Conservation (phyloP, 345 rosid species). For the Sonneratia alba region DNA sequence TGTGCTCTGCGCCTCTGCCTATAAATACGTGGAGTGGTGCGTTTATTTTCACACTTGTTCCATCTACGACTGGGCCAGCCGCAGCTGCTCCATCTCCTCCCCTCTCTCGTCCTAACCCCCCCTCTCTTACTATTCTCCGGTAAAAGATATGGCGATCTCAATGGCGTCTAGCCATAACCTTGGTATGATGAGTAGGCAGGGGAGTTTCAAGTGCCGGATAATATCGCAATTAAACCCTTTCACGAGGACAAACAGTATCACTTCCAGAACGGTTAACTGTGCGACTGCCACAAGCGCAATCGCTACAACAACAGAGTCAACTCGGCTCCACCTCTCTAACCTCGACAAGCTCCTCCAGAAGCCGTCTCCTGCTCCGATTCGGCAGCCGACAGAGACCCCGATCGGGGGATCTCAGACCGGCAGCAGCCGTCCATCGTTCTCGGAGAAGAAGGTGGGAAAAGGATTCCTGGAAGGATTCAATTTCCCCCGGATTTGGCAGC, state of each 20-base stretch:
- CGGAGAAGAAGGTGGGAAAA: slow-evolving; percentile 18
- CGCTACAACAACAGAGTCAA: slow-evolving; percentile 17
- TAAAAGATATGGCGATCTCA: slow-evolving; percentile 20
- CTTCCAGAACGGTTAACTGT: not conserved
- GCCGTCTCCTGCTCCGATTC: not conserved
- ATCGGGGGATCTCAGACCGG: not conserved
- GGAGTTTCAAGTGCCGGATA: slow-evolving; percentile 38
- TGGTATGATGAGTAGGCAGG: slow-evolving; percentile 29
- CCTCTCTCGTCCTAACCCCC: not conserved
- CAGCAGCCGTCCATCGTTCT: slow-evolving; percentile 1
- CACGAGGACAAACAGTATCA: not conserved
- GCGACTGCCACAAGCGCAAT: not conserved
- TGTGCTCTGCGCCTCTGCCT: not conserved
- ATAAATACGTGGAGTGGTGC: not conserved
- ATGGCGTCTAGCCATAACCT: slow-evolving; percentile 40
- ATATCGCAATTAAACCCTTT: slow-evolving; percentile 37
- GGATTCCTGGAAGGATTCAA: slow-evolving; percentile 46
- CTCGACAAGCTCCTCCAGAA: slow-evolving; percentile 59
- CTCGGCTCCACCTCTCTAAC: slow-evolving; percentile 40
- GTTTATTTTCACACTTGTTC: not conserved
- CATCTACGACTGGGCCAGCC: not conserved
- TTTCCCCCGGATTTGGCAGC: slow-evolving; percentile 54
- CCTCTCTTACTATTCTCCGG: not conserved
- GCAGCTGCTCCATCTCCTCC: not conserved
- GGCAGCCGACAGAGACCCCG: not conserved